Conservation (phyloP, 305 asterid species). For the Stenogyne calaminthoides region DNA sequence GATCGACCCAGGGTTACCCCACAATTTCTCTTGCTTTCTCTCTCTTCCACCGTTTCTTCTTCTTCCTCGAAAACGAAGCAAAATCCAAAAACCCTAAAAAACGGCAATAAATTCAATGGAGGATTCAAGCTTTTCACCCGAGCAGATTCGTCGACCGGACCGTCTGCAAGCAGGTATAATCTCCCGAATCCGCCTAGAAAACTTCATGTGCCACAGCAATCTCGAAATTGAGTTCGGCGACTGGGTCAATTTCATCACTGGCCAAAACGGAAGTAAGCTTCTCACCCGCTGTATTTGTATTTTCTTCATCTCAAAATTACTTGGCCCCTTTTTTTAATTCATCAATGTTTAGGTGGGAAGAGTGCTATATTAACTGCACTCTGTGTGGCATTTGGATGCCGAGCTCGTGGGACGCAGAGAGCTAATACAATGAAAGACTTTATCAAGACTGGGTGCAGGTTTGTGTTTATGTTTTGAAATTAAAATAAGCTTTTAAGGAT, state of each 20-base stretch:
- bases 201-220: constrained; percentile 90
- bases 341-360: not conserved
- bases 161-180: constrained; percentile 48
- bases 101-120: not conserved
- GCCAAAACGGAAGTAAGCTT: constrained; percentile 89
- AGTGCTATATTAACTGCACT: constrained; percentile 43
- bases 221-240: constrained; percentile 83
- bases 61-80: not conserved
- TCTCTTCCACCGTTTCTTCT: not conserved
- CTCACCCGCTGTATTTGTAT: too few relatives aligned
- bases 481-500: not conserved
- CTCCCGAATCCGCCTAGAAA: constrained; percentile 70
- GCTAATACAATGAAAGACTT: constrained; percentile 83
- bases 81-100: not conserved
- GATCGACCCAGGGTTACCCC: too few relatives aligned
- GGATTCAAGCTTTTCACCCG: not conserved
- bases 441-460: constrained; percentile 95
- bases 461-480: constrained; percentile 21
- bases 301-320: too few relatives aligned
- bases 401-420: constrained; percentile 91
- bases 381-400: constrained; percentile 89
- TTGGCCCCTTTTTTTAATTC: not conserved
- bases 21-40: not conserved
- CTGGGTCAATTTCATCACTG: constrained; percentile 82
- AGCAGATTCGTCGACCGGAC: too few relatives aligned